Evolutionary conservation across 2,329 filamentous ascomycete species (phyloP).

Genomic region (Fusarium sp.): DNA sequence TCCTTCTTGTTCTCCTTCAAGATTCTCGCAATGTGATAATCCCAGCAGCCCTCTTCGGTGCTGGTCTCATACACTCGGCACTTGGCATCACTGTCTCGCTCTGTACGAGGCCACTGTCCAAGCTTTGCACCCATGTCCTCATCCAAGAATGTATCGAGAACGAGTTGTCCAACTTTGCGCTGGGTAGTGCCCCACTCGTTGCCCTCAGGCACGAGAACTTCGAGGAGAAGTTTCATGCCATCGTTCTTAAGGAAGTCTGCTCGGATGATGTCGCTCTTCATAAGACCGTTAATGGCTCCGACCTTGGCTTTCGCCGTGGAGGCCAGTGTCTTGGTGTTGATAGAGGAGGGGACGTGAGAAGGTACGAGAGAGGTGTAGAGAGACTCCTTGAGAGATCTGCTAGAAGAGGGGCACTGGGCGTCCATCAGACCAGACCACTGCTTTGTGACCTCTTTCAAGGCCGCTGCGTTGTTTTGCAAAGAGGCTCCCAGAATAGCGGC

Average conservation of each 20-base stretch:
- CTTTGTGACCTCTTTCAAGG: conserved; percentile 63
- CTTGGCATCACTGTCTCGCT: conserved; percentile 51
- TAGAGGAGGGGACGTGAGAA: conserved; percentile 31
- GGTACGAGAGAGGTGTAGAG: conserved; percentile 59
- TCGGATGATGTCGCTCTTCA: conserved; percentile 66
- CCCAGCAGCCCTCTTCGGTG: conserved; percentile 68
- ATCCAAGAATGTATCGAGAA: conserved; percentile 76
- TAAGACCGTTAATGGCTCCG: conserved; percentile 66
- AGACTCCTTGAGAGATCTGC: conserved; percentile 51
- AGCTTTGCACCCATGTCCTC: conserved; percentile 70
- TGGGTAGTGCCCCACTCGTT: conserved; percentile 63
- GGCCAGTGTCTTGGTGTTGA: conserved; percentile 44
- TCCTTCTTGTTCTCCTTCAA: conserved; percentile 54
- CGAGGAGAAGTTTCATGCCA: conserved; percentile 67
- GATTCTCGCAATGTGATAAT: conserved; percentile 62
- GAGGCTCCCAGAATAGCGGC: conserved; percentile 69
- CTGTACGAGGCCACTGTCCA: conserved; percentile 66
- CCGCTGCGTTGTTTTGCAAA: conserved; percentile 74
- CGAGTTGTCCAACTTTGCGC: conserved; percentile 67
- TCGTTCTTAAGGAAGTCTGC: conserved; percentile 65
- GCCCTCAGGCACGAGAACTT: conserved; percentile 62
- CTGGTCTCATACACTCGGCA: conserved; percentile 52
- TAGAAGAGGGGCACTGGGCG: conserved; percentile 53
- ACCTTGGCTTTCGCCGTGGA: conserved; percentile 57
- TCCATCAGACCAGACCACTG: conserved; percentile 60